phyloP scores from a whole-genome alignment of 495 filamentous ascomycete species.

The Xylaria venustula region DNA sequence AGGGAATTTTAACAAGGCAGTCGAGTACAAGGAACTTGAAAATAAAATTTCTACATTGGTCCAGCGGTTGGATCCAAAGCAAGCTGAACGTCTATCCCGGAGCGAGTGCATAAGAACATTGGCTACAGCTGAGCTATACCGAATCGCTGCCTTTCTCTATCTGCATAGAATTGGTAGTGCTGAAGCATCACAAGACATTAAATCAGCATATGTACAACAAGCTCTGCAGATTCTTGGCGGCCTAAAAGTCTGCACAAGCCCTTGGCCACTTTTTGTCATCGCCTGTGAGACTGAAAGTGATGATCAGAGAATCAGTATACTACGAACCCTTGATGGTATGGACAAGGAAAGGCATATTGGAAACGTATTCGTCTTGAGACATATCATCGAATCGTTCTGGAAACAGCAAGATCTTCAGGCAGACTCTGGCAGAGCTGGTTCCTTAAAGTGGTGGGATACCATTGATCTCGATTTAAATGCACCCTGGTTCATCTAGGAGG shows the following conservation, averaged over 20 bases:
- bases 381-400: conserved; percentile 37
- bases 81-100: conserved; percentile 16
- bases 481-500: conserved; percentile 35
- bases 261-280: conserved; percentile 37
- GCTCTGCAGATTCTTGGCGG: conserved; percentile 23
- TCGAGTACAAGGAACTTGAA: conserved; percentile 24
- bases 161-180: conserved; percentile 26
- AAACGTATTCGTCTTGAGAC: conserved; percentile 34
- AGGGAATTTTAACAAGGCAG: conserved; percentile 17
- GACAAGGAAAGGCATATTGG: conserved; percentile 33
- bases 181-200: conserved; percentile 22
- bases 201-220: conserved; percentile 25
- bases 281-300: conserved; percentile 35
- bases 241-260: conserved; percentile 33
- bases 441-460: conserved; percentile 35
- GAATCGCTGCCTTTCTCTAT: conserved; percentile 33
- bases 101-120: conserved; percentile 25
- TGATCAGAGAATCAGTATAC: conserved; percentile 31
- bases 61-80: conserved; percentile 24
- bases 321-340: conserved; percentile 31
- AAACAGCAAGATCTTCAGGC: conserved; percentile 36
- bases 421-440: conserved; percentile 23
- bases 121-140: conserved; percentile 34
- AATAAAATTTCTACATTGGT: conserved; percentile 19
- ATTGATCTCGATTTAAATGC: conserved; percentile 27